Percentiles rank a stretch among this genome's conserved stretches.
Evolutionary conservation across 2,329 filamentous ascomycete species (phyloP).

Genomic region (Fusarium duplospermum): DNA sequence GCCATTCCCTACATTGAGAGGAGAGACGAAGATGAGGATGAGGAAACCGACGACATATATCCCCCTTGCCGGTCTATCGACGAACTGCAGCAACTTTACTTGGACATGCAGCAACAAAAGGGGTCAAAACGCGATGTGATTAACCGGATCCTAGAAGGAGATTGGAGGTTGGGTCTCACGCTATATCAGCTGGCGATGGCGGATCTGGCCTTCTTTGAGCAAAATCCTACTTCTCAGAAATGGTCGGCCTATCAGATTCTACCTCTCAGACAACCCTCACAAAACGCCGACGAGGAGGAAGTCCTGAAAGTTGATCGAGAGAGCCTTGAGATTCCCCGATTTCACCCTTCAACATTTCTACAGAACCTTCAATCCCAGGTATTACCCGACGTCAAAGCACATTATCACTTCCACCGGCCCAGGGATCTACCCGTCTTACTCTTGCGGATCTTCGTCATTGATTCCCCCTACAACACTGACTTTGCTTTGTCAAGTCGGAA

Average conservation of each 20-base stretch:
- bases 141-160: conserved; percentile 73
- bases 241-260: conserved; percentile 73
- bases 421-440: conserved; percentile 75
- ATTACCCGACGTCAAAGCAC: conserved; percentile 82
- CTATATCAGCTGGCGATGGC: conserved; percentile 76
- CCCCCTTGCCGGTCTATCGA: conserved; percentile 73
- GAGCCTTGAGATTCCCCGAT: conserved; percentile 71
- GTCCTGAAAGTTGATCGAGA: conserved; percentile 56
- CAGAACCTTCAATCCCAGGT: conserved; percentile 80
- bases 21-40: conserved; percentile 60
- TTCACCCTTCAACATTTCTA: conserved; percentile 85
- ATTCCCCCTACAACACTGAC: conserved; percentile 81
- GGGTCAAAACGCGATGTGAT: conserved; percentile 73
- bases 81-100: conserved; percentile 75
- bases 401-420: conserved; percentile 83
- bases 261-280: conserved; percentile 57
- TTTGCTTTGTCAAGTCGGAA: conserved; percentile 56
- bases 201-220: conserved; percentile 74
- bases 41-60: conserved; percentile 75
- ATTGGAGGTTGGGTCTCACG: conserved; percentile 74
- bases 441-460: conserved; percentile 81
- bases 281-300: conserved; percentile 54
- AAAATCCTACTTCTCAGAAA: conserved; percentile 71
- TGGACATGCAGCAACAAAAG: conserved; percentile 67
- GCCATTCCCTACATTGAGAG: conserved; percentile 50